These are phyloP conservation scores for Syncephalastrum sp. DNA, from an alignment of 371 early-diverging fungal genomes.

Conservation along the genomic window DNA sequence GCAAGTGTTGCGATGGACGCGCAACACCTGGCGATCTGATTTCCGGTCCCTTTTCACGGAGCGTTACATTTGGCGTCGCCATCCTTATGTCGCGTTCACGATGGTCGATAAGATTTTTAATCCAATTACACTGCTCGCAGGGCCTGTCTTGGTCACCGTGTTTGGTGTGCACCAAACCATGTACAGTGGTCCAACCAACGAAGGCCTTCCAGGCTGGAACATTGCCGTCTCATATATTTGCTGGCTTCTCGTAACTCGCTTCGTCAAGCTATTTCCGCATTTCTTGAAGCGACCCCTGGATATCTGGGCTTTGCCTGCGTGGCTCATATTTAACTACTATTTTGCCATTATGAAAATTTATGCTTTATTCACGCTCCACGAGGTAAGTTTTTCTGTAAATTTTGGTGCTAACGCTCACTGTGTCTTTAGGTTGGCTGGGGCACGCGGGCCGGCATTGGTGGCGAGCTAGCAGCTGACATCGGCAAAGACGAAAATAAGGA, in stretches of 20 bases:
- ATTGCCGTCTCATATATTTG: slow-evolving; percentile 55
- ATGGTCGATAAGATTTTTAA: slow-evolving; percentile 77
- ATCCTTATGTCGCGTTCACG: slow-evolving; percentile 71
- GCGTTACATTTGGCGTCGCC: slow-evolving; percentile 60
- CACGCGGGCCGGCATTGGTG: slow-evolving; percentile 45
- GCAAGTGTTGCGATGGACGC: slow-evolving; percentile 70
- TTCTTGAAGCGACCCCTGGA: slow-evolving; percentile 62
- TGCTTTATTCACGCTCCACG: slow-evolving; percentile 63
- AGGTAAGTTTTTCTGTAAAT: slow-evolving; percentile 23
- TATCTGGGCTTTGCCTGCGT: slow-evolving; percentile 57
- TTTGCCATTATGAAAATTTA: slow-evolving; percentile 66
- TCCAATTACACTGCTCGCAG: slow-evolving; percentile 65
- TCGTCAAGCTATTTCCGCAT: slow-evolving; percentile 61
- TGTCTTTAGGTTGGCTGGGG: slow-evolving; percentile 54
- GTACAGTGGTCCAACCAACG: slow-evolving; percentile 11
- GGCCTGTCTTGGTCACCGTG: slow-evolving; percentile 60
- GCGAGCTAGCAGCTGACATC: slow-evolving; percentile 40
- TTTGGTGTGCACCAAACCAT: slow-evolving; percentile 29
- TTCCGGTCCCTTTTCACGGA: slow-evolving; percentile 66
- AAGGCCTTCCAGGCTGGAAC: slow-evolving; percentile 46
- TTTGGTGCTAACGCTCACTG: not conserved
- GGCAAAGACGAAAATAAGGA: slow-evolving; percentile 21
- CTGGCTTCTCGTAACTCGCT: slow-evolving; percentile 62
- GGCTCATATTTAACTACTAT: slow-evolving; percentile 65
- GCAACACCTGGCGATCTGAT: slow-evolving; percentile 75